Evolutionary conservation across 352 stramenopile species (phyloP).

Genomic region (Phytophthora palmivora): DNA sequence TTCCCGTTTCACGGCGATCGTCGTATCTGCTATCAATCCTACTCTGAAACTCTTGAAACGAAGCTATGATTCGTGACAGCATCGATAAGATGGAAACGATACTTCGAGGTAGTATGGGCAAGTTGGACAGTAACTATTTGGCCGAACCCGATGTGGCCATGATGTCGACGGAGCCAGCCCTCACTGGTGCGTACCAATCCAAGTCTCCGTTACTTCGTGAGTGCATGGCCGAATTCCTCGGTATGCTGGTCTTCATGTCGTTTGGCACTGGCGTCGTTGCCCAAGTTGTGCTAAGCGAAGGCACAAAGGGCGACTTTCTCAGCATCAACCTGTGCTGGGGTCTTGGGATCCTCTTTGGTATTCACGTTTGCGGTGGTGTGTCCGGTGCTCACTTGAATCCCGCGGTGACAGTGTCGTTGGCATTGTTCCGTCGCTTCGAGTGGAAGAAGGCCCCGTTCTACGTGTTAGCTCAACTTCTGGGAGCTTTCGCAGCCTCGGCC

Average conservation of each 20-base stretch:
- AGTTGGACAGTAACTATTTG: conserved; percentile 40
- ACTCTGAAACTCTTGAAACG: not conserved
- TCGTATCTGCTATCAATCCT: conserved; percentile 4
- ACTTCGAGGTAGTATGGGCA: conserved; percentile 26
- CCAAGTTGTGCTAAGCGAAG: conserved; percentile 59
- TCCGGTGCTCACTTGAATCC: conserved; percentile 67
- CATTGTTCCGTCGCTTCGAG: conserved; percentile 49
- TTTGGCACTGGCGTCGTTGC: conserved; percentile 68
- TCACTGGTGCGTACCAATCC: conserved; percentile 24
- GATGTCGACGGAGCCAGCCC: conserved; percentile 29
- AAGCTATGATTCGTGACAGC: conserved; percentile 27
- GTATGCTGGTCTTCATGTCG: conserved; percentile 59
- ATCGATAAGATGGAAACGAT: conserved; percentile 29
- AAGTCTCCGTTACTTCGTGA: conserved; percentile 60
- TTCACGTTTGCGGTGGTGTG: conserved; percentile 53
- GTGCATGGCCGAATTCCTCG: conserved; percentile 67
- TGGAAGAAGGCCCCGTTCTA: conserved; percentile 44
- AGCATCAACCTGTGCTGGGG: conserved; percentile 70
- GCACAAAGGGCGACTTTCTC: conserved; percentile 58
- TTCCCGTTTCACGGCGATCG: conserved; percentile 26
- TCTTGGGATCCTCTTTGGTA: conserved; percentile 63
- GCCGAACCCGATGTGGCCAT: conserved; percentile 37
- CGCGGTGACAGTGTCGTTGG: conserved; percentile 58
- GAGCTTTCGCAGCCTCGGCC: conserved; percentile 43
- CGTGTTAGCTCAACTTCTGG: conserved; percentile 48